These are phyloP conservation scores for Xylariaceae sp. DNA, from an alignment of 2,329 filamentous ascomycete genomes.

Conservation along the genomic window DNA sequence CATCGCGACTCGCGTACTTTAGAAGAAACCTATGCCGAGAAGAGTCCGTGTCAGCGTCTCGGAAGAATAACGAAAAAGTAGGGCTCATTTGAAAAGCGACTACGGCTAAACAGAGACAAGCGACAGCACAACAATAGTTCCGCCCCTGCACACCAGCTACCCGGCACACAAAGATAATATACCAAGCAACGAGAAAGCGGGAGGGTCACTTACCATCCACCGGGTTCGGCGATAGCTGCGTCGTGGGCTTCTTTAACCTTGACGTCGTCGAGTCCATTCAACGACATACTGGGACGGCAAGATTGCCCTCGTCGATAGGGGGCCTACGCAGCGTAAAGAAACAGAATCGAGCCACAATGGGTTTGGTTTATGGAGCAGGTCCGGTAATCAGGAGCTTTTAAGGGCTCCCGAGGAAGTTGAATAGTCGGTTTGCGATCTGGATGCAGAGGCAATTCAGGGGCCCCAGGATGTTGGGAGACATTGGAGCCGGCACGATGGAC, in stretches of 20 bases:
- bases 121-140: slow-evolving; percentile 18
- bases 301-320: slow-evolving; percentile 30
- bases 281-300: slow-evolving; percentile 71
- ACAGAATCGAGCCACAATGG: not conserved
- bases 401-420: slow-evolving; percentile 25
- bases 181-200: slow-evolving; percentile 1
- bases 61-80: not conserved
- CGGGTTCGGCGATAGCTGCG: slow-evolving; percentile 78
- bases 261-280: slow-evolving; percentile 89
- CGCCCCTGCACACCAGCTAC: slow-evolving; percentile 12
- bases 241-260: slow-evolving; percentile 86
- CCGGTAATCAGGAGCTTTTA: slow-evolving; percentile 18
- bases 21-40: slow-evolving; percentile 79
- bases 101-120: slow-evolving; percentile 12
- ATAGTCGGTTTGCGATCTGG: slow-evolving; percentile 32
- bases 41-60: slow-evolving; percentile 28
- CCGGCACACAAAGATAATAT: not conserved
- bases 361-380: not conserved
- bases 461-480: slow-evolving; percentile 37
- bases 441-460: slow-evolving; percentile 39
- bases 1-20: slow-evolving; percentile 88
- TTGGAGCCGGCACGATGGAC: slow-evolving; percentile 37
- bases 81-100: not conserved
- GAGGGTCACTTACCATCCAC: slow-evolving; percentile 80
- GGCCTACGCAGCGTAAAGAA: not conserved